Evolutionary conservation across 2,329 filamentous ascomycete species (phyloP), one percentile per base, ranked within the genome.

Genomic region (Hypocrella siamensis): DNA sequence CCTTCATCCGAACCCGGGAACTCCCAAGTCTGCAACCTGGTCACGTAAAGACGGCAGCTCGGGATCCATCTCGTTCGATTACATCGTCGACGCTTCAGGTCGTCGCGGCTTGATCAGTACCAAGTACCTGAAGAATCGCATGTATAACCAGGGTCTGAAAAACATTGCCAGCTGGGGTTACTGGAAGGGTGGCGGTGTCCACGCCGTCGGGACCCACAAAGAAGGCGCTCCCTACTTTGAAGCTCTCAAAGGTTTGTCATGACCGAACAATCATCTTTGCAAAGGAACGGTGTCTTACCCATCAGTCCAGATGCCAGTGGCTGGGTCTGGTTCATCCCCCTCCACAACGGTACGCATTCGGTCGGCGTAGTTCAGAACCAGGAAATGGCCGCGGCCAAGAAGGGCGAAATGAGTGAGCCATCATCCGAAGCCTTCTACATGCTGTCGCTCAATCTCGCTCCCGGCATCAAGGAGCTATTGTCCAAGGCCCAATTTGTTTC

Each of bases 151-250:
- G 25, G 56, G 49, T 1, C 46, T 67, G 14, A 65, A 66, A 46
- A 68, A 65, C 34, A 35, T 65, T 8, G 63, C 65, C 5, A 58
- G 38, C 31, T 68, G 63, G 64, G 57, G 46, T 1, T 69, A 68
- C 40, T 69, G 53, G 50, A 53, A 55, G 31, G 48, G 46, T 6
- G 47, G 42, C 6, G 45, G 39, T 4, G 6, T 35, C 0, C 61
- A 59, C 35, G 52, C 38, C 5, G 11, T 31, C 3, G 60, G 57
- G 3, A 58, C 54, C 0, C 26, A 38, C 7, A 46, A 39, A 32
- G 54, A 59, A 24, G 47, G 47, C 9, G 41, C 42, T 0, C 61
- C 61, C 0, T 59, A 51, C 31, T 65, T 65, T 37, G 61, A 65
- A 40, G 58, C 57, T 1, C 38, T 64, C 8, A 28, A 42, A 32